Evolutionary conservation across 78 protist genomes (phyloP).

Genomic region (Dictyostelium purpureum): DNA sequence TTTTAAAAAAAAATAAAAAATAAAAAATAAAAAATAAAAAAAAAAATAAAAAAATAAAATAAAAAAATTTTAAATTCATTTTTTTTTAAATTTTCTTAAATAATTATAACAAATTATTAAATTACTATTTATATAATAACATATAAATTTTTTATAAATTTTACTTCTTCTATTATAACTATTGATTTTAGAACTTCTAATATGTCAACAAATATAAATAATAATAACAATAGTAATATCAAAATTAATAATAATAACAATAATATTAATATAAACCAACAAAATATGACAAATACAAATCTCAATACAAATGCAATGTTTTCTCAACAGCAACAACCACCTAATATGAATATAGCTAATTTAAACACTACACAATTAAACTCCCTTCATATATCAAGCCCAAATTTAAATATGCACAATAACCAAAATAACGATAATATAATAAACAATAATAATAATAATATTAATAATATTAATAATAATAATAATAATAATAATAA

Average conservation of each 20-base stretch:
- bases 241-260: not conserved
- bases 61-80: too few relatives aligned
- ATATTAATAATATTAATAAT: not conserved
- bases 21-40: too few relatives aligned
- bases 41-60: too few relatives aligned
- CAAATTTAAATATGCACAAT: not conserved
- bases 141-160: too few relatives aligned
- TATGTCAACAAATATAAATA: not conserved
- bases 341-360: not conserved
- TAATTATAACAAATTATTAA: too few relatives aligned
- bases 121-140: too few relatives aligned
- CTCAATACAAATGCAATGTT: too few relatives aligned
- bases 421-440: not conserved
- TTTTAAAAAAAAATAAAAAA: too few relatives aligned
- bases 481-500: not conserved
- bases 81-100: too few relatives aligned
- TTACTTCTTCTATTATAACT: too few relatives aligned
- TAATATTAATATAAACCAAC: not conserved
- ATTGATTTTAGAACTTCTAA: too few relatives aligned
- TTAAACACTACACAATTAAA: not conserved
- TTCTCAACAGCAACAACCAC: not conserved
- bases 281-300: not conserved
- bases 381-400: not conserved
- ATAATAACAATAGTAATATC: not conserved
- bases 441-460: not conserved